Base-by-base conservation (phyloP, 495 filamentous ascomycete species). In the Aspergillus carlsbadensis region DNA sequence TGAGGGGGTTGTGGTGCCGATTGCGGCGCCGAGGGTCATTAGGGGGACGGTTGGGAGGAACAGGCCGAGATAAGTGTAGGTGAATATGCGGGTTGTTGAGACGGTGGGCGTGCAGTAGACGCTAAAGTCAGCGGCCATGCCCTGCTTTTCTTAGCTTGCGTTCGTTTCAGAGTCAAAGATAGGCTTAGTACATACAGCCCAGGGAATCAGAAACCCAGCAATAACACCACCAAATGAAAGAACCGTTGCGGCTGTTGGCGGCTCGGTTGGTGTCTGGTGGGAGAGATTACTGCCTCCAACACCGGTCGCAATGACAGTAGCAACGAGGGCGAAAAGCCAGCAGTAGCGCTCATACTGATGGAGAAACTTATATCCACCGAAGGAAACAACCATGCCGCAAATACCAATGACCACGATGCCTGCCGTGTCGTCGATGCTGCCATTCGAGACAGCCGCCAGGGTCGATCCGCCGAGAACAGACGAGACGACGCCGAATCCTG, bases 321-420 rank as follows among this genome's bases (percentile, higher is more conserved):
- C 75, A 21, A 84, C 72, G 2, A 83, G 67, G 18, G 75, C 78
- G 14, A 81, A 78, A 26, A 83, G 78, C 81, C 81, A 83, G 14
- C 74, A 74, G 74, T 76, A 84, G 11, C 81, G 77, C 62, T 81
- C 75, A 62, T 76, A 82, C 18, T 79, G 58, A 46, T 83, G 81
- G 41, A 84, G 63, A 15, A 78, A 70, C 15, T 70, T 70, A 61
- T 81, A 82, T 6, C 81, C 81, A 50, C 78, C 66, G 48, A 84
- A 73, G 0, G 76, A 78, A 7, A 78, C 70, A 5, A 65, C 64
- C 24, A 82, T 71, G 21, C 78, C 74, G 14, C 72, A 67, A 2
- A 81, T 63, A 45, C 78, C 76, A 31, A 73, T 73, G 53, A 83
- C 80, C 54, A 80, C 64, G 58, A 81, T 81, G 26, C 80, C 77